These are phyloP conservation scores for Arabis alpina DNA, from an alignment of 345 rosid genomes.

Conservation along the genomic window DNA sequence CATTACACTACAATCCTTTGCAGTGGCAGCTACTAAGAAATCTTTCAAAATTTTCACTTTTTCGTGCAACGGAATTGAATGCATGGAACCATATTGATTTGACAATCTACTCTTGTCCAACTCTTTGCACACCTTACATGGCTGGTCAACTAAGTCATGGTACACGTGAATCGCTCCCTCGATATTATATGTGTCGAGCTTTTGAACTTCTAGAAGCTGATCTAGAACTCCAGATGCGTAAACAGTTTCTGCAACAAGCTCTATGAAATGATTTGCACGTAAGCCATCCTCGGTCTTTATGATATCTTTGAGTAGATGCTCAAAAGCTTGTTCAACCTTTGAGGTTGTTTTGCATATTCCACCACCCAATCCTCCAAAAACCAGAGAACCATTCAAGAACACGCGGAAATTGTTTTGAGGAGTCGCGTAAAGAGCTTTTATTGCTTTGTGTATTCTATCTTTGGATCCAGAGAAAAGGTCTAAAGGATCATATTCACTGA, in stretches of 20 bases:
- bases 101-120: conserved; percentile 34
- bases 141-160: conserved; percentile 61
- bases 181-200: conserved; percentile 68
- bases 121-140: conserved; percentile 68
- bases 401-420: conserved; percentile 95
- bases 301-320: conserved; percentile 58
- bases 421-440: conserved; percentile 64
- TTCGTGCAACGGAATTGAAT: conserved; percentile 62
- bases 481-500: conserved; percentile 78
- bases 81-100: conserved; percentile 52
- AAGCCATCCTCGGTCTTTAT: conserved; percentile 59
- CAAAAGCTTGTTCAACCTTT: conserved; percentile 57
- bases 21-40: conserved; percentile 78
- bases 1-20: conserved; percentile 89
- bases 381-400: conserved; percentile 80
- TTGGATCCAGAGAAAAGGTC: conserved; percentile 90
- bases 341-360: conserved; percentile 51
- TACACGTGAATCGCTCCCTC: conserved; percentile 96
- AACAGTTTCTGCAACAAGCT: conserved; percentile 72
- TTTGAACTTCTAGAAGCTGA: conserved; percentile 79
- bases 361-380: conserved; percentile 81
- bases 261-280: conserved; percentile 59
- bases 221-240: conserved; percentile 62
- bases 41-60: conserved; percentile 78
- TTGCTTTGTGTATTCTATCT: conserved; percentile 71